Evolutionary conservation across 768 basidiomycete species (phyloP), one percentile per base, ranked within the genome.

Genomic region (Boletus tylopilopsis): DNA sequence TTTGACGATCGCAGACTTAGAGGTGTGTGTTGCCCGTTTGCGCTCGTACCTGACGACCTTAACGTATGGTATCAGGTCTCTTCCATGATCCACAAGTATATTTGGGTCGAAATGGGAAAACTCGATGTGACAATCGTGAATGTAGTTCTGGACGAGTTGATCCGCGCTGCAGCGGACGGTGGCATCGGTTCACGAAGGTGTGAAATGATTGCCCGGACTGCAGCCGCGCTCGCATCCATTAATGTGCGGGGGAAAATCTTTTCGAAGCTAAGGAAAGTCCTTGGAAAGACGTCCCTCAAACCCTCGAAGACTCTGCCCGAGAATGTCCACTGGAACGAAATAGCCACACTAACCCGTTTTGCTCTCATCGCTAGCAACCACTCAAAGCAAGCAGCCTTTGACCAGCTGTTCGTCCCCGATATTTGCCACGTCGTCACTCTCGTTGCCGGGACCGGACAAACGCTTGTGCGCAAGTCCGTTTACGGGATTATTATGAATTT

Each of bases 401-500:
- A 79, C 44, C 87, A 90, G 57, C 73, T 94, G 23, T 93, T 84
- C 61, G 77, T 93, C 5, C 87, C 94, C 0, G 94, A 96, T 64
- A 73, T 89, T 27, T 73, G 85, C 37, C 90, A 96, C 64, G 73
- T 90, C 33, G 80, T 90, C 53, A 84, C 85, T 6, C 73, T 94
- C n/a, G 73, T 87, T 1, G 81, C 87, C 7, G 87, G 81, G 10
- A 81, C 82, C 30, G 94, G 94, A 11, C 79, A 87, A 6, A 68
- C 82, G 0, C 68, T 83, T 12, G 81, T 93, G 42, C 82, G 93
- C 21, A 86, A 85, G 54, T 85, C 89, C 5, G 80, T 90, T 34
- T 91, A 90, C 61, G 92, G 88, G 9, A 77, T 89, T 32, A 69
- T 90, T 53, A 77, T 92, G 68, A 93, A 93, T 66, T 76, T 91